Base-by-base conservation (phyloP, 108 stramenopile species). In the Bacterosira constricta region DNA sequence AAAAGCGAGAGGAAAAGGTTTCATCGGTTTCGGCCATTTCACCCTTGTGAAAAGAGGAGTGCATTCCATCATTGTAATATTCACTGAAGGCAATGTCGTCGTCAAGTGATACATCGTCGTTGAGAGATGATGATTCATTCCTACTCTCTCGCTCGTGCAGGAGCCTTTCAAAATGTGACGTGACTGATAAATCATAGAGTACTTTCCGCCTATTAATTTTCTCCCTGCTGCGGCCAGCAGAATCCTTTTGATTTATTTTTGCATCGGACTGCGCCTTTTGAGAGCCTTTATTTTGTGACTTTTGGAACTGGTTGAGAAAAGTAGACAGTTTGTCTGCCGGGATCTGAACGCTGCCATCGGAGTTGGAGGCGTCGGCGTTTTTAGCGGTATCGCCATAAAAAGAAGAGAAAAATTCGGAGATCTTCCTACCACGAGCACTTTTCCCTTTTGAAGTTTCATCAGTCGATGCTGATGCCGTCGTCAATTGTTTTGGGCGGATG, bases 11-110 rank as follows among this genome's bases (percentile, higher is more conserved):
- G 39, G 61, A 66, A 30, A 79, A 49, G 45, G 21, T 61, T 20
- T 57, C 23, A 3, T 61, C 49, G 10, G 29, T 49, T 20, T 45
- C 34, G 13, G 4, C 39, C 7, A 44, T 38, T 13, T 57, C 50
- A 26, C 55, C 53, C 21, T 47, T 32, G 44, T 68, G 32, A 20
- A 55, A 39, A 18, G 69, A 13, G 21, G 52, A 44, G 56, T 53
- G 27, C 49, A 79, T 18, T 7, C 69, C 69, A 49, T 70, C 55
- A 58, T 79, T 79, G 59, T 65, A 79, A 62, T 70, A 79, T 44
- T 27, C 38, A 39, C 41, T 66, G n/a, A n/a, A n/a, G n/a, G n/a
- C n/a, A n/a, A n/a, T n/a, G 25, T 1, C 11, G 31, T 32, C 37
- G 56, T 41, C 44, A 10, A 29, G 18, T 68, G 38, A 31, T 10